Conservation (phyloP, 352 stramenopile genomes). For the Globisporangium irregulare region DNA sequence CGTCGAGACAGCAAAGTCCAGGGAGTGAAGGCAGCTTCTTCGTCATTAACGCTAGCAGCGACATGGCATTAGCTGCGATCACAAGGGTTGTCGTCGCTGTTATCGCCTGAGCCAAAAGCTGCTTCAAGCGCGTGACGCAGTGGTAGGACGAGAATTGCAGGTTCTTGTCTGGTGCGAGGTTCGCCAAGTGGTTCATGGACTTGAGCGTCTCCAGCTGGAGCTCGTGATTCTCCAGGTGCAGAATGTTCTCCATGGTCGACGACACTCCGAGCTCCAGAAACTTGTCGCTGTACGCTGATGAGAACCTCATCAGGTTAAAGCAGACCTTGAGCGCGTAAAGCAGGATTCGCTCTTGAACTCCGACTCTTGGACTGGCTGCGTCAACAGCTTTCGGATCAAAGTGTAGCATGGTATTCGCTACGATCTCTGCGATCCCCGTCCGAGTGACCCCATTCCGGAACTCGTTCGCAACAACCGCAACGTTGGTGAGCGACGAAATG, state of each 20-base stretch:
- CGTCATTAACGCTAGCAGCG: conserved; percentile 50
- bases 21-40: conserved; percentile 41
- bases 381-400: conserved; percentile 16
- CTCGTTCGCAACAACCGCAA: conserved; percentile 21
- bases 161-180: conserved; percentile 19
- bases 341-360: conserved; percentile 23
- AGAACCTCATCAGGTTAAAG: conserved; percentile 41
- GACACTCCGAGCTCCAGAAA: conserved; percentile 36
- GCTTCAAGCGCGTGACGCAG: conserved; percentile 22
- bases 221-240: conserved; percentile 37
- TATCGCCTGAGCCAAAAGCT: conserved; percentile 11
- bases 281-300: conserved; percentile 29
- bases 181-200: conserved; percentile 29
- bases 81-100: conserved; percentile 8
- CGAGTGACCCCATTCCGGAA: conserved; percentile 35
- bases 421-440: conserved; percentile 45
- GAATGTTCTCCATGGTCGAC: conserved; percentile 40
- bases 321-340: conserved; percentile 39
- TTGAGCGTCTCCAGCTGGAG: conserved; percentile 36
- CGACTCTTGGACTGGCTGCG: conserved; percentile 11
- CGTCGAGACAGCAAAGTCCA: conserved; percentile 41
- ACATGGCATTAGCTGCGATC: conserved; percentile 40
- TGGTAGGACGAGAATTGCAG: conserved; percentile 28
- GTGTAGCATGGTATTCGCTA: conserved; percentile 30
- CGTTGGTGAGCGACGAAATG: conserved; percentile 27